Base-by-base conservation (phyloP, 208 protist genomes). In the Crithidia thermophila region DNA sequence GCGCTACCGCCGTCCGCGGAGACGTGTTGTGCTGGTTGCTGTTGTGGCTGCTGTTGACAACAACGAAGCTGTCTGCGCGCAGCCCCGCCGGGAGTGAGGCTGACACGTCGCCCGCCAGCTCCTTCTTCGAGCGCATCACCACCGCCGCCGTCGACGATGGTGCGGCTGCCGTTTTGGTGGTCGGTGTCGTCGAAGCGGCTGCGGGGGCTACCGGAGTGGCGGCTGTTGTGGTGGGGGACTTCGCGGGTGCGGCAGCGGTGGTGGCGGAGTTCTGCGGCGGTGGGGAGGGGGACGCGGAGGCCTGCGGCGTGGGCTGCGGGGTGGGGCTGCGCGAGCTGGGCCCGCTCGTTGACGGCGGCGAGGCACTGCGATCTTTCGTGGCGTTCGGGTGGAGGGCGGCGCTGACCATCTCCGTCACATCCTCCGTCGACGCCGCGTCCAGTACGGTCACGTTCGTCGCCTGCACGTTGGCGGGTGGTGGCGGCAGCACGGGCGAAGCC, bases 361-460 rank as follows among this genome's bases (percentile, higher is more conserved):
- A 43, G 14, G n/a, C n/a, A n/a, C n/a, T n/a, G n/a, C 42, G 28
- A 25, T 39, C 42, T 4, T 5, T 6, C 16, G 37, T 23, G 23
- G 42, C 39, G 42, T 8, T 25, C 2, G 39, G 25, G 56, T 62
- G 42, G 16, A 51, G 39, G 4, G 56, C 49, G 3, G 25, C 28
- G 25, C 51, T 62, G 28, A 39, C 42, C 2, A 39, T 42, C 25
- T 7, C 33, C 28, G 53, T 16, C 28, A 43, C 43, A 8, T 51
- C 40, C 4, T 67, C 49, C 16, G 13, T n/a, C 4, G 33, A 36
- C n/a, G 49, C 25, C 20, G 50, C 3, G 27, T 51, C 42, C 37
- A 65, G 28, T 3, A 72, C 47, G 7, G 67, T 72, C 20, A 64
- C 56, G 30, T 39, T 50, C 7, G 43, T 72, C 3, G 66, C 66